phyloP scores from a whole-genome alignment of 2,329 filamentous ascomycete genomes.

The Parafenestella ontariensis region DNA sequence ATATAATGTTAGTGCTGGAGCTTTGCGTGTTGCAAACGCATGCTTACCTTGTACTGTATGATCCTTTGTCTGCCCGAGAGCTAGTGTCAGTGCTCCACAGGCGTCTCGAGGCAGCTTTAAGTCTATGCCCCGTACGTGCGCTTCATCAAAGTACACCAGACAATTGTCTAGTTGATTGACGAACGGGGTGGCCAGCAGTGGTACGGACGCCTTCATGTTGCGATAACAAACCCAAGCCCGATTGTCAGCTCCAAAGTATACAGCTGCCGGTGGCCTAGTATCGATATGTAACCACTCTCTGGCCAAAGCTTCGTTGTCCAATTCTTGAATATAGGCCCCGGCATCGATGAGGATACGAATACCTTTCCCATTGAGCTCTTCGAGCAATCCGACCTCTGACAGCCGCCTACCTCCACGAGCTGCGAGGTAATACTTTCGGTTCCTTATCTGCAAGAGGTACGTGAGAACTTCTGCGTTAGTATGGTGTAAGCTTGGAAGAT shows the following conservation, averaged over 20 bases:
- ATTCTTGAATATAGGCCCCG: constrained; percentile 71
- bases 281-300: constrained; percentile 57
- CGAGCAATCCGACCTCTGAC: constrained; percentile 46
- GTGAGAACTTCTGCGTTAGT: constrained; percentile 71
- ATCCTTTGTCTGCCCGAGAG: constrained; percentile 62
- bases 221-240: constrained; percentile 50
- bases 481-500: constrained; percentile 60
- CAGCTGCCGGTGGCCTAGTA: constrained; percentile 49
- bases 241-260: constrained; percentile 60
- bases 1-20: constrained; percentile 6
- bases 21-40: not conserved
- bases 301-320: constrained; percentile 53
- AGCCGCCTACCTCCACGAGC: constrained; percentile 40
- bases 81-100: constrained; percentile 18
- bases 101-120: constrained; percentile 66
- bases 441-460: constrained; percentile 61
- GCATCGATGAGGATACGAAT: constrained; percentile 71
- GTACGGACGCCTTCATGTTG: constrained; percentile 39
- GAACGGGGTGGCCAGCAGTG: constrained; percentile 60
- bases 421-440: constrained; percentile 52
- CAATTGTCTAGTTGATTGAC: constrained; percentile 62
- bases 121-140: constrained; percentile 72
- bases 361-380: constrained; percentile 36
- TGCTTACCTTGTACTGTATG: constrained; percentile 46
- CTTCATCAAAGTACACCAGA: constrained; percentile 71